Evolutionary conservation across 306 rosid species (phyloP).

Genomic region (Malus domestica): DNA sequence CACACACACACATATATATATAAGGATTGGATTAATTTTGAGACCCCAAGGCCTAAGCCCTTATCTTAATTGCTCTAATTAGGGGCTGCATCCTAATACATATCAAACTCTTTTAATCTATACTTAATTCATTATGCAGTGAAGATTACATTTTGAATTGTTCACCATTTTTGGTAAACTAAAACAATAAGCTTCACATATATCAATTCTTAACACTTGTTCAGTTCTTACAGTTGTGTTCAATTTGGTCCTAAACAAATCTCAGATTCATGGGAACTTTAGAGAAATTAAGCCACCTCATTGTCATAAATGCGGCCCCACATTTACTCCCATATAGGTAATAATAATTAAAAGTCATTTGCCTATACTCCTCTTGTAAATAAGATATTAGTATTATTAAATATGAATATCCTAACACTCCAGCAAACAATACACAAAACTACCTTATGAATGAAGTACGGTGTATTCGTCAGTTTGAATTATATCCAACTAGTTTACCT

Average conservation of each 20-base stretch:
- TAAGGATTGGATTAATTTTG: no score
- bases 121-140: background rate
- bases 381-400: background rate
- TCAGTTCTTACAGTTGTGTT: background rate
- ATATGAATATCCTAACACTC: background rate
- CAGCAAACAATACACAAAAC: background rate
- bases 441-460: background rate
- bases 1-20: fast-evolving
- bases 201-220: background rate
- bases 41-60: no score
- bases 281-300: background rate
- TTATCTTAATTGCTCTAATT: no score
- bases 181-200: background rate
- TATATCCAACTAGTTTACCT: background rate
- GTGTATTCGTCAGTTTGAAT: background rate
- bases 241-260: background rate
- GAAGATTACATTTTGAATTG: background rate
- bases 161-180: background rate
- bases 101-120: no score
- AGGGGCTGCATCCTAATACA: no score
- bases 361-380: no score
- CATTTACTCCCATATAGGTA: background rate
- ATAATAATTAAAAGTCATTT: background rate
- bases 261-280: background rate
- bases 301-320: background rate